Base-by-base conservation (phyloP, 2,329 filamentous ascomycete species). In the Ophiocordyceps camponoti-rufipedis region DNA sequence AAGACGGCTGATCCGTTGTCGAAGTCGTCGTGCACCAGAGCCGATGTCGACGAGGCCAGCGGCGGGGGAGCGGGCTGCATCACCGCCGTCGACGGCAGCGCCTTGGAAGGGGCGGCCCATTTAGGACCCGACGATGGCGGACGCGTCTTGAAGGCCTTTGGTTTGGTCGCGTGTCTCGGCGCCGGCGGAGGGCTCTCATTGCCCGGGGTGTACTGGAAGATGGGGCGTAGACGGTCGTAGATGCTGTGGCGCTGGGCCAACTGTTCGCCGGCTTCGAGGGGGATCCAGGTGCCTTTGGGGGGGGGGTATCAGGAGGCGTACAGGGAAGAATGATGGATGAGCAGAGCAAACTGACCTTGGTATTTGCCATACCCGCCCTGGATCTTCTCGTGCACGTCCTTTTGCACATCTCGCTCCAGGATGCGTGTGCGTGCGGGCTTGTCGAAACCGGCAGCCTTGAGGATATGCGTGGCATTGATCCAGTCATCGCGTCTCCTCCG, bases 381-480 rank as follows among this genome's bases (percentile, higher is more conserved):
- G 6, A 98, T 88, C 67, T 98, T 98, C 66, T 96, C 91, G 59
- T 98, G 91, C 5, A 83, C 74, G 41, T 93, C 89, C 62, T 94
- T 95, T 58, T 98, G 91, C 8, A 98, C 89, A 58, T 98, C 91
- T 52, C 91, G 78, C 66, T 98, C 91, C 5, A 98, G 74, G 47
- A 98, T 96, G 51, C 91, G 78, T 39, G 91, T 98, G 59, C 91
- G 75, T 12, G 89, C 86, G 3, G 91, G 91, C 64, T 98, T 98
- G 64, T 98, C 91, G 58, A 94, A 94, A 46, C 89, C 89, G 50
- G 91, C 91, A 39, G 93, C 86, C 60, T 98, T 98, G 43, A 98
- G 69, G 48, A 98, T 96, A 59, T 98, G 91, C 45, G 91, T 98
- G n/a, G 91, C 91, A 70, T 98, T 98, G 67, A 98, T 91, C 87